A percentile compares a stretch with the other conserved stretches of the same genome.
These are phyloP conservation scores for Onygena corvina DNA, from an alignment of 2,329 filamentous ascomycete species.

Conservation along the genomic window DNA sequence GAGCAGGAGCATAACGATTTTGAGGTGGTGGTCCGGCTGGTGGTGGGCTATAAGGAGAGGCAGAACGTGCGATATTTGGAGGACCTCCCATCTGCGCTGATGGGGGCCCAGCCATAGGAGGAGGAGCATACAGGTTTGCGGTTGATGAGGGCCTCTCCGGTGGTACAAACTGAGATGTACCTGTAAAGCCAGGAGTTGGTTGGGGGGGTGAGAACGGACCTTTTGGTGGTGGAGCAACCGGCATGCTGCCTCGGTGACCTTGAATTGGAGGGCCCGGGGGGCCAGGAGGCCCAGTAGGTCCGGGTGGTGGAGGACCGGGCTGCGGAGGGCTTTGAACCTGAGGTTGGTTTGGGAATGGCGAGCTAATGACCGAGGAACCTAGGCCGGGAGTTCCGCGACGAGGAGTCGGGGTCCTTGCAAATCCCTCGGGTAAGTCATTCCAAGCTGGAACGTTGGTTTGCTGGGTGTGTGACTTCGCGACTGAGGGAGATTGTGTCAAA, in stretches of 20 bases:
- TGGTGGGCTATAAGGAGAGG: conserved; percentile 77
- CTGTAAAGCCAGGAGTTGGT: conserved; percentile 53
- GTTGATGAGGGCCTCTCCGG: conserved; percentile 44
- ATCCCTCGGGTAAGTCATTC: conserved; percentile 84
- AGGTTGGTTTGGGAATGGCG: conserved; percentile 61
- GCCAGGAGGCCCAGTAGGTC: no score
- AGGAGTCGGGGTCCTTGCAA: conserved; percentile 59
- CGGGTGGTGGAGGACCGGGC: conserved; percentile 30
- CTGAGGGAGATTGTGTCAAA: conserved; percentile 52
- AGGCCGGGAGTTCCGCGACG: conserved; percentile 63
- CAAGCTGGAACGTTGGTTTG: conserved; percentile 65
- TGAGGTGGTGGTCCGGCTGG: conserved; percentile 56
- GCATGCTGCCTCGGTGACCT: conserved; percentile 40
- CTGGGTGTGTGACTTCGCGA: conserved; percentile 49
- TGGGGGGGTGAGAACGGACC: conserved; percentile 42
- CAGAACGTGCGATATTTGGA: conserved; percentile 53
- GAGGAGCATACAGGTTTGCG: conserved; percentile 53
- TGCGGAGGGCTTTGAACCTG: conserved; percentile 26
- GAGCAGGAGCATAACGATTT: conserved; percentile 59
- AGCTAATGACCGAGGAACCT: conserved; percentile 49
- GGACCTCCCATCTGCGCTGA: conserved; percentile 30
- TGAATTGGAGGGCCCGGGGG: conserved; percentile 38
- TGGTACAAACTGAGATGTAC: conserved; percentile 42
- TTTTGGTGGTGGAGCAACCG: conserved; percentile 14
- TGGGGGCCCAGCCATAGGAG: conserved; percentile 32